These are phyloP conservation scores for Microglena sp. DNA, from an alignment of 139 green algal species.

Conservation along the genomic window DNA sequence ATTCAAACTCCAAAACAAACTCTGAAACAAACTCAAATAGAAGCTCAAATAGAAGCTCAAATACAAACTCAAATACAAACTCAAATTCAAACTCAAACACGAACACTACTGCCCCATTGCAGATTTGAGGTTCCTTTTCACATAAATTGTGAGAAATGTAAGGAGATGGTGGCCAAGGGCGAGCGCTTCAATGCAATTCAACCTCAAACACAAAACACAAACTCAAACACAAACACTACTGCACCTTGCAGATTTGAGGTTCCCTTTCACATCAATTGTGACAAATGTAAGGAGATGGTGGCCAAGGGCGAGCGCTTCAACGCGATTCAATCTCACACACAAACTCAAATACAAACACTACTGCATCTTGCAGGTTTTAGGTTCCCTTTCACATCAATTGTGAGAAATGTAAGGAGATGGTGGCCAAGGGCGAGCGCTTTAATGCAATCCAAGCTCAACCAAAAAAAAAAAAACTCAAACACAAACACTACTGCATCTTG, in stretches of 20 bases:
- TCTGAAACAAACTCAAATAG: not conserved
- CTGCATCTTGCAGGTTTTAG: slow-evolving; percentile 78
- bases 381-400: slow-evolving; percentile 97
- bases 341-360: too few species aligned
- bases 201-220: not conserved
- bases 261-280: slow-evolving; percentile 93
- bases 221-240: not conserved
- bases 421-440: slow-evolving; percentile 91
- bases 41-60: not conserved
- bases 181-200: slow-evolving; percentile 43
- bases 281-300: slow-evolving; percentile 79
- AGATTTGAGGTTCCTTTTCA: slow-evolving; percentile 96
- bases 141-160: slow-evolving; percentile 82
- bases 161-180: slow-evolving; percentile 82
- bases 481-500: not conserved
- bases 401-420: slow-evolving; percentile 70
- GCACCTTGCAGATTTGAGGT: slow-evolving; percentile 88
- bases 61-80: not conserved
- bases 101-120: too few species aligned
- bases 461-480: not conserved
- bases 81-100: not conserved
- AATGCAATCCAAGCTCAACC: slow-evolving; percentile 72
- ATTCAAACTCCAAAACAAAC: not conserved
- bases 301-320: slow-evolving; percentile 96
- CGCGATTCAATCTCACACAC: slow-evolving; percentile 27